Evolutionary conservation across 805 yeast genomes (phyloP).

Genomic region (Maudiozyma serrabonitensis): DNA sequence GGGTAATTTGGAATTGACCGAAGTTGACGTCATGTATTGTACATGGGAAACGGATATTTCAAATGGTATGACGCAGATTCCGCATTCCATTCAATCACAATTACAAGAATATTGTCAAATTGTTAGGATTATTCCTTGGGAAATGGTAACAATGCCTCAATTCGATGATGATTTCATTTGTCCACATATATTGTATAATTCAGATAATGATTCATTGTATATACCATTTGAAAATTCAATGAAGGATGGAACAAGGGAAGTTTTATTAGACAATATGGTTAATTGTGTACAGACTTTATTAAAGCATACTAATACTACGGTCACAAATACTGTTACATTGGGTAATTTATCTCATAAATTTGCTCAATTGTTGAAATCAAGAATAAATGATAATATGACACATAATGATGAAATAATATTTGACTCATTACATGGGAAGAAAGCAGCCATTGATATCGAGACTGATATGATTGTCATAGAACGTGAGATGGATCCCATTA

Average conservation of each 20-base stretch:
- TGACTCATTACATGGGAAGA: conserved; percentile 25
- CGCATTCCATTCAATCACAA: conserved; percentile 20
- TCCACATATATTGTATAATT: conserved; percentile 17
- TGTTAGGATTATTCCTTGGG: conserved; percentile 14
- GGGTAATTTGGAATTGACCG: background rate
- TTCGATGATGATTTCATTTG: conserved; percentile 21
- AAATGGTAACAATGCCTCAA: conserved; percentile 18
- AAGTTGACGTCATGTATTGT: conserved; percentile 10
- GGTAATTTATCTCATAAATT: conserved; percentile 19
- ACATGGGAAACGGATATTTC: conserved; percentile 13
- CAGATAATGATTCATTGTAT: conserved; percentile 20
- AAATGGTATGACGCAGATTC: conserved; percentile 5
- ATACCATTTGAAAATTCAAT: conserved; percentile 14
- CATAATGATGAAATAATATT: conserved; percentile 13
- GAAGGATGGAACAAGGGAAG: conserved; percentile 17
- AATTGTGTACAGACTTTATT: conserved; percentile 17
- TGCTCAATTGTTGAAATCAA: conserved; percentile 12
- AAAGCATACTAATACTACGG: conserved; percentile 13
- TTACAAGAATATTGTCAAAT: conserved; percentile 1
- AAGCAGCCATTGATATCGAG: conserved; percentile 37
- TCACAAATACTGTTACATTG: conserved; percentile 20
- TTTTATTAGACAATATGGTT: conserved; percentile 22
- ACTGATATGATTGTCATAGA: conserved; percentile 73
- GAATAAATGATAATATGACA: conserved; percentile 7
- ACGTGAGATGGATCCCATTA: conserved; percentile 61